Evolutionary conservation across 345 rosid genomes (phyloP).

Genomic region (Pistacia integerrima): DNA sequence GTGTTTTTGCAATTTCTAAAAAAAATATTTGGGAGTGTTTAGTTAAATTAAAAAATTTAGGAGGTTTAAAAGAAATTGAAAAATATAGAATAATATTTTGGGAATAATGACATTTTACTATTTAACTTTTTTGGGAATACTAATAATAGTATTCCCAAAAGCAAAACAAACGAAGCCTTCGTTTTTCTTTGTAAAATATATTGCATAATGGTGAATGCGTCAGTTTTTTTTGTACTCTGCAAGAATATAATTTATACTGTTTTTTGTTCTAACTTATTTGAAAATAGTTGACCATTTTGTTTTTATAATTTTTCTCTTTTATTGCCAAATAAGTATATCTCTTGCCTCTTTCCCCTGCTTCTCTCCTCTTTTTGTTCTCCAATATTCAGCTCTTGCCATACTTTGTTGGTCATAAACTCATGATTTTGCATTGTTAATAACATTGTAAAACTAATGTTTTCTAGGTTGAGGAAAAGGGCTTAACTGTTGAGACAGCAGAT

Average conservation of each 20-base stretch:
- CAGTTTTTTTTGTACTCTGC: neutral
- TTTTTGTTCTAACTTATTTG: neutral
- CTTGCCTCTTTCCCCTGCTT: neutral
- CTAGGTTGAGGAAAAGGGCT: conserved; percentile 90
- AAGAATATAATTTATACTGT: neutral
- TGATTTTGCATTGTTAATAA: conserved; percentile 2
- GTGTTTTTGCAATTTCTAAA: too few relatives aligned
- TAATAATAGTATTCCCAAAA: too few relatives aligned
- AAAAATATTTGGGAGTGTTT: too few relatives aligned
- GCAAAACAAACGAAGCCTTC: too few relatives aligned
- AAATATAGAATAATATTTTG: too few relatives aligned
- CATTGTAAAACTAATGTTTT: conserved; percentile 14
- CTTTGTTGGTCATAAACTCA: neutral
- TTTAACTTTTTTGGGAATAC: too few relatives aligned
- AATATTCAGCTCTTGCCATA: neutral
- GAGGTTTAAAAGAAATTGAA: too few relatives aligned
- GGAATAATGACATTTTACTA: too few relatives aligned
- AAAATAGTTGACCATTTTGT: neutral
- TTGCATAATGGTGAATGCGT: neutral
- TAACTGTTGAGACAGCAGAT: conserved; percentile 69
- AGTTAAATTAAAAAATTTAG: too few relatives aligned
- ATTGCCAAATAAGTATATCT: neutral
- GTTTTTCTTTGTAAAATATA: neutral
- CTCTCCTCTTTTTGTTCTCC: neutral
- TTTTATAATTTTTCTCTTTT: neutral